These are phyloP conservation scores for Termitomyces titanicus DNA, from an alignment of 768 basidiomycete genomes.

Conservation along the genomic window DNA sequence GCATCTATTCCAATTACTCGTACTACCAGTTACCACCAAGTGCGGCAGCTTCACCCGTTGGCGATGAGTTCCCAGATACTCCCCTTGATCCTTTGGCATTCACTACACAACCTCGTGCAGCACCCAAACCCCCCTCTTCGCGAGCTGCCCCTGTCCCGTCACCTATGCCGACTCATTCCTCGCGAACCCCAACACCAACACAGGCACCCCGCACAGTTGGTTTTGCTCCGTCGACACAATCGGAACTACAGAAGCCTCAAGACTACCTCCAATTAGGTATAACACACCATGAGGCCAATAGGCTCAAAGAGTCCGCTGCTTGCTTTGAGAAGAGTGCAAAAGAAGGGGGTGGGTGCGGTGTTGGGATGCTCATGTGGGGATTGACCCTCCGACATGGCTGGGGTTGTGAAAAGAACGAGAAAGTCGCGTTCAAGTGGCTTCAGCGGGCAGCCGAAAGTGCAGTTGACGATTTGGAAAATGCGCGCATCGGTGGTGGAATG, in stretches of 20 bases:
- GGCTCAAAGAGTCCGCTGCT: constrained; percentile 60
- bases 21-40: constrained; percentile 61
- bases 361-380: constrained; percentile 94
- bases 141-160: constrained; percentile 9
- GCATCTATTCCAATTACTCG: constrained; percentile 62
- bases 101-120: constrained; percentile 8
- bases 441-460: constrained; percentile 78
- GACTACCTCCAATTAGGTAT: constrained; percentile 77
- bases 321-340: constrained; percentile 79
- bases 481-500: constrained; percentile 41
- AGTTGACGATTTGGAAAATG: constrained; percentile 69
- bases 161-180: constrained; percentile 7
- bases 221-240: constrained; percentile 1
- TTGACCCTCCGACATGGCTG: constrained; percentile 83
- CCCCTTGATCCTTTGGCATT: constrained; percentile 15
- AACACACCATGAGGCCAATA: constrained; percentile 71
- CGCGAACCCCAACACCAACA: not conserved
- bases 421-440: constrained; percentile 78
- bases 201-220: not conserved
- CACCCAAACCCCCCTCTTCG: constrained; percentile 6
- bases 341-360: constrained; percentile 72
- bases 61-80: constrained; percentile 19
- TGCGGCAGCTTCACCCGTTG: constrained; percentile 40
- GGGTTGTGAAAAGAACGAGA: constrained; percentile 81
- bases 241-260: constrained; percentile 40